These are phyloP conservation scores for Arthrobotrys sinensis DNA, from an alignment of 2,329 filamentous ascomycete genomes.

Conservation along the genomic window DNA sequence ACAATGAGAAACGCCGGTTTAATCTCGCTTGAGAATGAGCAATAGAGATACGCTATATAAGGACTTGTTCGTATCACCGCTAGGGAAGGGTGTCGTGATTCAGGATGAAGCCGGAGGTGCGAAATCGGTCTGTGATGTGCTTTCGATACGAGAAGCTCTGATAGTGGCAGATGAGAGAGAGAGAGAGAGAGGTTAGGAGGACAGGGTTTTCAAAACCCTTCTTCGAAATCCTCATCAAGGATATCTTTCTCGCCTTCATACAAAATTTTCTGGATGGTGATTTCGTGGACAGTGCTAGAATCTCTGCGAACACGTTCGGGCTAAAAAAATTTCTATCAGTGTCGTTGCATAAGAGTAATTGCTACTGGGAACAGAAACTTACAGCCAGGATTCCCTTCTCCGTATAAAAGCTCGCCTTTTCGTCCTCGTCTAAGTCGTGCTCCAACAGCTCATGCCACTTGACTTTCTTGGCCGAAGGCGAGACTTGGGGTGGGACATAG, in stretches of 20 bases:
- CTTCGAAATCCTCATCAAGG: conserved; percentile 43
- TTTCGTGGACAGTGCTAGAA: conserved; percentile 30
- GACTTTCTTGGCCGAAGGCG: conserved; percentile 39
- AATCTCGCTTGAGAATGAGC: background rate
- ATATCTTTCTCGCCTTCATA: conserved; percentile 54
- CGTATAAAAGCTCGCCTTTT: conserved; percentile 32
- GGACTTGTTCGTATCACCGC: background rate
- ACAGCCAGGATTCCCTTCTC: conserved; percentile 44
- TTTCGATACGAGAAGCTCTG: background rate
- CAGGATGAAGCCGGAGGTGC: background rate
- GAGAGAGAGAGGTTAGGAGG: background rate
- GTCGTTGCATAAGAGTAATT: background rate
- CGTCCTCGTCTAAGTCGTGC: conserved; percentile 26
- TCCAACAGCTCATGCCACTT: conserved; percentile 48
- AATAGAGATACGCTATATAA: background rate
- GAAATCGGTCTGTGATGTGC: background rate
- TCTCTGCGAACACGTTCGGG: conserved; percentile 51
- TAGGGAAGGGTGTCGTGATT: background rate
- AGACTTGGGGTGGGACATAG: conserved; percentile 43
- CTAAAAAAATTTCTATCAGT: conserved; percentile 25
- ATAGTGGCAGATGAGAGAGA: background rate
- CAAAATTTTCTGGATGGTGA: conserved; percentile 55
- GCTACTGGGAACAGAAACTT: conserved; percentile 17
- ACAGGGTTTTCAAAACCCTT: background rate
- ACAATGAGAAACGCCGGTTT: background rate